Evolutionary conservation across 805 yeast genomes (phyloP), one percentile per base, ranked within the genome.

Genomic region (Scheffersomyces amazonensis): DNA sequence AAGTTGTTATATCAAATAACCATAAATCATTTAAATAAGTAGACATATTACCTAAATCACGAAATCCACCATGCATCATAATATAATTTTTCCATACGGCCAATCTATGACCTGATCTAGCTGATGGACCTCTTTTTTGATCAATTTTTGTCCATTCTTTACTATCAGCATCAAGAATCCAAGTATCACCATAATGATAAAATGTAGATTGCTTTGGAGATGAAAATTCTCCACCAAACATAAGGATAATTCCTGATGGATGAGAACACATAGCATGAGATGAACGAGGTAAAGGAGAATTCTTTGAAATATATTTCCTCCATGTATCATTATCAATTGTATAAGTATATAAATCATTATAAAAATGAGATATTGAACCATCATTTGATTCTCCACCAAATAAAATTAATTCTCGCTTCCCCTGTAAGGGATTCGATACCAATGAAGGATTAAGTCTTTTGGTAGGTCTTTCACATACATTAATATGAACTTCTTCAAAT

Each of bases 151-250:
- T 72, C 98, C 98, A 91, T 61, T 89, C 96, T 52, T 86, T 88
- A 13, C 83, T 71, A 22, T 75, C 79, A 1, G 90, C 77, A 53
- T 93, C 98, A 42, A 91, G 67, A 33, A 91, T 73, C 99, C 99
- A 91, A 3, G 96, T 84, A 56, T 91, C 99, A 13, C 96, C 91
- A 58, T 87, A 91, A 62, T 91, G 99, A 59, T 93, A 93, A 62
- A 91, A 91, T 0, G 96, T 88, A 35, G 87, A 80, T 60, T 91
- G 99, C 52, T 91, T 91, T 3, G 98, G 98, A 12, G 96, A 86
- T 1, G 96, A 87, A 52, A 93, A 91, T 62, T 91, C 99, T 52
- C 99, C 99, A 35, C 98, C 99, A 64, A 88, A 93, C 70, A 91
- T 63, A 42, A 91, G 59, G 19, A 87, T 75, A 2, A 90, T 68